phyloP scores from a whole-genome alignment of 2,329 filamentous ascomycete genomes.

The Parastagonospora avenae region DNA sequence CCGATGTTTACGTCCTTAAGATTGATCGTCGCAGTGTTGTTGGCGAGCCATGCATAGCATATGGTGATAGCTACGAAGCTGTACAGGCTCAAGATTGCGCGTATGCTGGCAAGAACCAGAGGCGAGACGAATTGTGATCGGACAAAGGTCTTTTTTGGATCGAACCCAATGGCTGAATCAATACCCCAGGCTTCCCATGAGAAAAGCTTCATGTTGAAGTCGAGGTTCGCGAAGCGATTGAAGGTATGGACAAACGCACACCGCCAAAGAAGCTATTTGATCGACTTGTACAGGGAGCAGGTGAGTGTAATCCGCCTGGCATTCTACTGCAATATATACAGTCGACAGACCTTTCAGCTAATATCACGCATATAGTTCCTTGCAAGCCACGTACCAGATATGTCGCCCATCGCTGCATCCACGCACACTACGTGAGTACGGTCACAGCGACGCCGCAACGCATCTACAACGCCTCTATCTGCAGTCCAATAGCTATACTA shows the following conservation, averaged over 20 bases:
- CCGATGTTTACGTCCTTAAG: conserved; percentile 33
- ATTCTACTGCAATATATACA: background rate
- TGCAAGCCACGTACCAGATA: too few species aligned
- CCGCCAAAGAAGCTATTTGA: background rate
- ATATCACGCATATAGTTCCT: too few species aligned
- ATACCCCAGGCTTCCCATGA: conserved; percentile 27
- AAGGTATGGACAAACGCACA: background rate
- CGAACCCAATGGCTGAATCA: conserved; percentile 32
- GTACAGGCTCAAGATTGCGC: conserved; percentile 62
- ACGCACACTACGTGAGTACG: too few species aligned
- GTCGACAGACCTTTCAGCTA: background rate
- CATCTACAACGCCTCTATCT: background rate
- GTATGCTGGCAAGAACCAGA: conserved; percentile 61
- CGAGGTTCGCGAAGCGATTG: background rate
- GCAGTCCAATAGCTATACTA: background rate
- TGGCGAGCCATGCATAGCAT: conserved; percentile 63
- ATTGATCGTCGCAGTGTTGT: conserved; percentile 19
- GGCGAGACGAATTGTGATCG: conserved; percentile 80
- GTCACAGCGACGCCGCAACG: background rate
- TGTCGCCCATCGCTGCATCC: too few species aligned
- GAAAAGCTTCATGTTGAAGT: conserved; percentile 17
- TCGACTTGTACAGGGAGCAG: background rate
- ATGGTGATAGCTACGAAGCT: conserved; percentile 70
- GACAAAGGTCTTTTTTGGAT: conserved; percentile 65
- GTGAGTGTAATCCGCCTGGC: background rate